Evolutionary conservation across 305 asterid species (phyloP), one percentile per base, ranked within the genome.

Genomic region (Plantago coronopus): DNA sequence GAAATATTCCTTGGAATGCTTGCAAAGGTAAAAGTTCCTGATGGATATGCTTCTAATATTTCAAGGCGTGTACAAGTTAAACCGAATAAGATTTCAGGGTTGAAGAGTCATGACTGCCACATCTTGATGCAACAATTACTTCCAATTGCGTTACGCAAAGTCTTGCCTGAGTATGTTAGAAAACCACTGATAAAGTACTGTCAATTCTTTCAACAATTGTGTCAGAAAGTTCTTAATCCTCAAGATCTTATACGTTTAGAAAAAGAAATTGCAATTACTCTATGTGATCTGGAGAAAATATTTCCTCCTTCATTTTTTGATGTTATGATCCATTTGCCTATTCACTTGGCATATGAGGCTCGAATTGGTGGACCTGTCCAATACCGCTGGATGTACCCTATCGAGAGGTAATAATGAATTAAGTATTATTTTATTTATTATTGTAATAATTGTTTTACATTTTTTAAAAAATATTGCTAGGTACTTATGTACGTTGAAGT

Each of bases 331-430:
- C 38, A 31, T 31, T 5, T 31, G 7, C 42, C 12, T 37, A 37
- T 37, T 60, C 69, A 74, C 56, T 65, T 74, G 25, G 72, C 72
- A 23, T 51, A 31, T 20, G 65, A 69, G 50, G 72, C 61, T 18
- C 57, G 42, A 18, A 17, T 68, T 14, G 59, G 12, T 0, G 69
- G 68, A 3, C 50, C 46, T 0, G 60, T 67, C 0, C 55, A 63
- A 0, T 59, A 64, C n/a, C 61, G 48, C 4, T 68, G 48, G 71
- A 69, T 70, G 69, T 62, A 75, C 34, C 77, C 77, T 0, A 56
- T 60, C 23, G 67, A 71, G 21, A 68, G 69, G 58, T 71, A 53
- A 29, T 4, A 20, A 2, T 43, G 12, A 12, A 16, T 2, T 7
- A 10, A 21, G 11, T 17, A 34, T 43, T 64, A 0, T 17, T 42